These are phyloP conservation scores for Pythium volutum DNA, from an alignment of 352 stramenopile species.

Conservation along the genomic window DNA sequence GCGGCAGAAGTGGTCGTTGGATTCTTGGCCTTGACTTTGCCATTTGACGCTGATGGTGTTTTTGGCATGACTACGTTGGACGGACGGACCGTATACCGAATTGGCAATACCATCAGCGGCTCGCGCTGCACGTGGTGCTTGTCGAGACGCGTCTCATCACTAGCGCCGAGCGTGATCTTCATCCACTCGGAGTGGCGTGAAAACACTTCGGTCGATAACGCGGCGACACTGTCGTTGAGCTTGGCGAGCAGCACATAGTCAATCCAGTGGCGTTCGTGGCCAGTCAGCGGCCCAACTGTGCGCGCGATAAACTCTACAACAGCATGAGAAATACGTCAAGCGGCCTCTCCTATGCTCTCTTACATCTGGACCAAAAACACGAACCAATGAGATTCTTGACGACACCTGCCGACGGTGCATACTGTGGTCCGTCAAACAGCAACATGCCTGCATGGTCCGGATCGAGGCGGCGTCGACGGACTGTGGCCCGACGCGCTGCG, in stretches of 20 bases:
- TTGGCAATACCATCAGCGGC: conserved; percentile 45
- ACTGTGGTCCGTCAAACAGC: conserved; percentile 60
- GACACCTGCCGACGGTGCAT: conserved; percentile 42
- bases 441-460: conserved; percentile 68
- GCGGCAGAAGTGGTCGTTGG: neutral
- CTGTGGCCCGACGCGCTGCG: conserved; percentile 1
- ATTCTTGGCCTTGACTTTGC: conserved; percentile 10
- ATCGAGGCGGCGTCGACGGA: conserved; percentile 29
- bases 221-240: conserved; percentile 40
- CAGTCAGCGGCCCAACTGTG: conserved; percentile 31
- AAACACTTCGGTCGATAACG: conserved; percentile 34
- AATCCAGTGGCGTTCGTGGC: conserved; percentile 32
- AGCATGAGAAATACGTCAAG: neutral
- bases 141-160: conserved; percentile 14
- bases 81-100: conserved; percentile 60
- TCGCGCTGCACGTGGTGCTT: conserved; percentile 19
- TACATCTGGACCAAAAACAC: too few species aligned
- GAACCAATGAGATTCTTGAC: conserved; percentile 58
- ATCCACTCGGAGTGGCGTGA: conserved; percentile 68
- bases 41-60: neutral
- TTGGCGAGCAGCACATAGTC: conserved; percentile 57
- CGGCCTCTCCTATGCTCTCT: neutral
- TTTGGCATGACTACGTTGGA: conserved; percentile 32
- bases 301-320: conserved; percentile 50
- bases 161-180: conserved; percentile 70